Evolutionary conservation across 495 filamentous ascomycete species (phyloP), one percentile per base, ranked within the genome.

Genomic region (Acidiella bohemica): DNA sequence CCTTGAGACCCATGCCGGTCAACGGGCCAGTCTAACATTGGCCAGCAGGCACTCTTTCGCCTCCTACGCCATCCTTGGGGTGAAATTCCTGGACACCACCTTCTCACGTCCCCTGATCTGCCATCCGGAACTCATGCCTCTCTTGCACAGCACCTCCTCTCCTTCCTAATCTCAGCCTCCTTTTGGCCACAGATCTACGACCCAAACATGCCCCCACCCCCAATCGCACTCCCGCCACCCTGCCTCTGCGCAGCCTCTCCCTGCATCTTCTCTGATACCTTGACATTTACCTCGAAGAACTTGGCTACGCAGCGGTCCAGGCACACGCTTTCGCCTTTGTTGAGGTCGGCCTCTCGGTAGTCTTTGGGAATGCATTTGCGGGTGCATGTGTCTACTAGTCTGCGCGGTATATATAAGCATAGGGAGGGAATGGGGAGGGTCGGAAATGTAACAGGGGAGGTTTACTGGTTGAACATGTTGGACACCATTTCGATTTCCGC

Each of bases 281-380:
- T 96, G 66, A 90, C 72, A 62, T 93, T 66, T 56, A 93, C 85
- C 45, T 97, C 90, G 65, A 97, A 94, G 72, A 95, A 96, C 68
- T 97, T 97, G 56, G 80, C 70, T 26, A 88, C 77, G 65, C 90
- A 97, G 47, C 90, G 82, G 67, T 97, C 90, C 47, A 97, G 75
- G 66, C 90, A 97, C 49, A 96, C 90, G 39, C 80, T 81, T 66
- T 97, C 90, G 68, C 90, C 90, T 68, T 97, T 97, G 72, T 93
- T 90, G 46, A 97, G 75, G 42, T 96, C 92, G 56, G 71, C 71
- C 68, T 97, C 90, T 54, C 84, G 83, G 73, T 96, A 97, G 46
- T 84, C 76, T 50, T 62, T 67, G 42, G 85, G 86, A 40, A 97
- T 73, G 61, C 90, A 97, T 65, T 97, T 97, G 59, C 78, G 73